Evolutionary conservation across 169 alveolate genomes (phyloP), one percentile per base, ranked within the genome.

Genomic region (Babesia divergens): DNA sequence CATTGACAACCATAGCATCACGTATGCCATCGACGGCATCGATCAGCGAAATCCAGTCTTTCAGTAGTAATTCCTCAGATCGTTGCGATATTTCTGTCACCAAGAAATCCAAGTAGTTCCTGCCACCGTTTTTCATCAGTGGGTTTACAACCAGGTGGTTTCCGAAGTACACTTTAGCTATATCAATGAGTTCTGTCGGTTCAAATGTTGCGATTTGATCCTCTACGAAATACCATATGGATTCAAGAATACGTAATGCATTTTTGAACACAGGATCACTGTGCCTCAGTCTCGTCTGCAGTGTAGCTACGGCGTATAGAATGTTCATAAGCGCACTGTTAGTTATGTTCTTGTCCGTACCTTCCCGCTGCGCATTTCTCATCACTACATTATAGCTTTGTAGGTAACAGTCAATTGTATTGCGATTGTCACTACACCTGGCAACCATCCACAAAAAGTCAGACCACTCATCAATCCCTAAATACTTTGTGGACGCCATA

Each of bases 1-100:
- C 72, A 32, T 62, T 62, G 49, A 62, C 49, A 9, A 47, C 72
- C 72, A 62, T 62, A n/a, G 47, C 62, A 24, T 62, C 72, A 1
- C 60, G 42, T 6, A 50, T 29, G 18, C 31, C 2, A 14, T 62
- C 59, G 60, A 62, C n/a, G 20, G 34, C 72, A 18, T 62, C 72
- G 32, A 62, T 34, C 18, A 46, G 40, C 38, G 56, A 8, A 14
- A 62, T 59, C 72, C 72, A 62, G 31, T 62, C 72, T 8, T 49
- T 43, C 26, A 62, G 59, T 47, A 44, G 8, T 3, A 62, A 44
- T 1, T 42, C 46, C 9, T 35, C 49, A 18, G 43, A 18, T 13
- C 72, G 56, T 0, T 46, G 58, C 8, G 14, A 24, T 6, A 43
- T 24, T 22, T 62, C 72, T 11, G 34, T 26, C 37, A 62, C 40